phyloP scores from a whole-genome alignment of 2,329 filamentous ascomycete species.

The Colletotrichum eremochloae region DNA sequence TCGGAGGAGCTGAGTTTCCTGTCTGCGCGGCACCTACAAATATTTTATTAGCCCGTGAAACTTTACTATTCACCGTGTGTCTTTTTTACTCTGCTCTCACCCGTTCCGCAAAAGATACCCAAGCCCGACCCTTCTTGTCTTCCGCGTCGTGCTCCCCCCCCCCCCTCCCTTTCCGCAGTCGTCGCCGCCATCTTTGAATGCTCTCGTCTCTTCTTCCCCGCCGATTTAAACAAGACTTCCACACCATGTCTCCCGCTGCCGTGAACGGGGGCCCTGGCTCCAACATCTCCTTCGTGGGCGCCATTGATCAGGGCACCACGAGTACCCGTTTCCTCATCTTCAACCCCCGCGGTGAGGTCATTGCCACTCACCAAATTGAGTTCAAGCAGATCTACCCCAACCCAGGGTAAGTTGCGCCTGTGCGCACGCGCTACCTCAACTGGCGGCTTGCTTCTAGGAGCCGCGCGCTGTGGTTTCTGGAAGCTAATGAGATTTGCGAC shows the following conservation, averaged over 20 bases:
- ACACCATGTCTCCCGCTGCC: slow-evolving; percentile 50
- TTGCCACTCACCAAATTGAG: slow-evolving; percentile 81
- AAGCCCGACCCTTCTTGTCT: slow-evolving; percentile 24
- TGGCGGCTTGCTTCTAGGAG: neutral
- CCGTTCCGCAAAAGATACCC: slow-evolving; percentile 37
- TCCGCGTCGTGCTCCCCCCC: neutral
- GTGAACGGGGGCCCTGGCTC: slow-evolving; percentile 49
- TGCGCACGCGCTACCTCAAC: neutral
- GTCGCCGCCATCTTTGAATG: slow-evolving; percentile 42
- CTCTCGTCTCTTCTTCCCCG: slow-evolving; percentile 45
- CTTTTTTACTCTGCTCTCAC: slow-evolving; percentile 7
- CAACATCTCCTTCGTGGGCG: slow-evolving; percentile 71
- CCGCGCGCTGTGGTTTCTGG: neutral
- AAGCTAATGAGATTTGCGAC: slow-evolving; percentile 34
- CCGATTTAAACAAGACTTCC: slow-evolving; percentile 43
- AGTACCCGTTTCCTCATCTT: slow-evolving; percentile 85
- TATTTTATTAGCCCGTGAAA: slow-evolving; percentile 42
- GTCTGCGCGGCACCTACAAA: slow-evolving; percentile 38
- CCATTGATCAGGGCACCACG: slow-evolving; percentile 85
- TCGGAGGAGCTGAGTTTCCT: slow-evolving; percentile 30
- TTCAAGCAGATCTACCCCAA: slow-evolving; percentile 82
- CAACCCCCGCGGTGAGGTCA: slow-evolving; percentile 75
- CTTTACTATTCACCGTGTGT: slow-evolving; percentile 15
- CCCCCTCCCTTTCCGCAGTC: neutral
- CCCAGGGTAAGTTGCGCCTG: slow-evolving; percentile 70